phyloP scores from a whole-genome alignment of 73 alveolate genomes.

The Paramecium sexaurelia region DNA sequence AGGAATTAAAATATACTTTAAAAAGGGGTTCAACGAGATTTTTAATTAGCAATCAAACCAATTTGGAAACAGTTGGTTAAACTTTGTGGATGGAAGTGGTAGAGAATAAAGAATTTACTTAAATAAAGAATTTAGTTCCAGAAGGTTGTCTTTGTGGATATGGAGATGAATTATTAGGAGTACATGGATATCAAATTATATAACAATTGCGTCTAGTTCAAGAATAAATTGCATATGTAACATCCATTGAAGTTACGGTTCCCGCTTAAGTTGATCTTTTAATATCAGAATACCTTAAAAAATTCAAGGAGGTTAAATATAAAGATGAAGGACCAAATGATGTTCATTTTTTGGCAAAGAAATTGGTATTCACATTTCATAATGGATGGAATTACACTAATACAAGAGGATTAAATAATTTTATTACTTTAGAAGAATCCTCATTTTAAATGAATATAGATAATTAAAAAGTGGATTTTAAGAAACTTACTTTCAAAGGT shows the following conservation, averaged over 20 bases:
- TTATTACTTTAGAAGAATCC: constrained; percentile 29
- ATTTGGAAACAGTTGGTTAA: background rate
- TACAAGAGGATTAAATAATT: constrained; percentile 48
- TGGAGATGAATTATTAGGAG: constrained; percentile 1
- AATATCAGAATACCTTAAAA: background rate
- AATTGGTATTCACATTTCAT: constrained; percentile 45
- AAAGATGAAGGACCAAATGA: constrained; percentile 26
- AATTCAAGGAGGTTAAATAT: background rate
- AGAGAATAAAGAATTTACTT: background rate
- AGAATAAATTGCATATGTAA: constrained; percentile 11
- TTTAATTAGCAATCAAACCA: background rate
- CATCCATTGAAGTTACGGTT: background rate
- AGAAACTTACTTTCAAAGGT: background rate
- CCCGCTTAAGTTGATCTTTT: background rate
- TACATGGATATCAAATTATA: background rate
- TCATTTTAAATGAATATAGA: background rate
- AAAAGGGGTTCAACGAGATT: constrained; percentile 31
- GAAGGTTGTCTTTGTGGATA: constrained; percentile 19
- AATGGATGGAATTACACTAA: constrained; percentile 55
- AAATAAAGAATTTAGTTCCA: background rate
- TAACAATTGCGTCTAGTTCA: background rate
- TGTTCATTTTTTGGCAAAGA: background rate
- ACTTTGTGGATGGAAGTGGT: background rate
- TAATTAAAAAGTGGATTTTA: constrained; percentile 10
- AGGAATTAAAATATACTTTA: constrained; percentile 1